phyloP scores from a whole-genome alignment of 345 rosid species.

The Rhodamnia rubescens region DNA sequence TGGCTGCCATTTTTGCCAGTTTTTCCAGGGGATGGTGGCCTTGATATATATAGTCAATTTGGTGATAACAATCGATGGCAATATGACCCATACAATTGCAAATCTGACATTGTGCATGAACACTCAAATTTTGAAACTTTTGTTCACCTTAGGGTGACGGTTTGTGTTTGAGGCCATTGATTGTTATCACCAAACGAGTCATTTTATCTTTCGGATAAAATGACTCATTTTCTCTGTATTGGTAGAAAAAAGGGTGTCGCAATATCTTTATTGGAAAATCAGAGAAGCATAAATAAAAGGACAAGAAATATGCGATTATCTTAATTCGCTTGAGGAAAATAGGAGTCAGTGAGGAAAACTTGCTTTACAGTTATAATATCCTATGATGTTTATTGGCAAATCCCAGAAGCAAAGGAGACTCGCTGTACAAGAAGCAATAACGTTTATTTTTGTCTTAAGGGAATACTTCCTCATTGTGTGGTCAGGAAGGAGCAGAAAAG shows the following conservation, averaged over 20 bases:
- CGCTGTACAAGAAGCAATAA: not conserved
- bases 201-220: too few species aligned
- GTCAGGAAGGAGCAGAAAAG: not conserved
- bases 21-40: not conserved
- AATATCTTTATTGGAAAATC: too few species aligned
- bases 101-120: too few species aligned
- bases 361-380: not conserved
- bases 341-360: not conserved
- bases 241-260: too few species aligned
- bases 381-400: not conserved
- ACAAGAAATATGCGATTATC: not conserved
- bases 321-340: too few species aligned
- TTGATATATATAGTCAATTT: not conserved
- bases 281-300: too few species aligned
- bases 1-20: not conserved
- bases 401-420: not conserved
- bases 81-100: too few species aligned
- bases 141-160: not conserved
- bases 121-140: too few species aligned
- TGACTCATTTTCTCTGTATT: too few species aligned
- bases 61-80: not conserved
- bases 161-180: too few species aligned
- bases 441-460: not conserved
- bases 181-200: too few species aligned
- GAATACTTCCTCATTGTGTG: not conserved